Evolutionary conservation across 2,329 filamentous ascomycete species (phyloP).

Genomic region (Botrytis tulipae): DNA sequence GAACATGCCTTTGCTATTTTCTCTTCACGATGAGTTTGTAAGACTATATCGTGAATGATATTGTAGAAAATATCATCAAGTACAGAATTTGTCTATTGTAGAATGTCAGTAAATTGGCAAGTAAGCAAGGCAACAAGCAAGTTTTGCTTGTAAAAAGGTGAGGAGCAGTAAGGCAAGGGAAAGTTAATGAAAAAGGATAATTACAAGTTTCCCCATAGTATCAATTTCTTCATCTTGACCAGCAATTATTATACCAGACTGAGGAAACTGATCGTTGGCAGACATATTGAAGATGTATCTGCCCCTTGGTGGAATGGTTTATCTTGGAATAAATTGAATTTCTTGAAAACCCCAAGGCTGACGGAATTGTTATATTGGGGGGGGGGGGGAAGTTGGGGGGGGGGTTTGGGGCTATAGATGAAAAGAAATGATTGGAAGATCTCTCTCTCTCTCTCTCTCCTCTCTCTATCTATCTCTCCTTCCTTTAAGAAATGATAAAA

Average conservation of each 20-base stretch:
- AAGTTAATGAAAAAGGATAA: slow-evolving; percentile 30
- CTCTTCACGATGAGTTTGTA: slow-evolving; percentile 75
- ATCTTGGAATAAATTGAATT: not conserved
- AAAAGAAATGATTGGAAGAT: not conserved
- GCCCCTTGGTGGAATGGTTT: not conserved
- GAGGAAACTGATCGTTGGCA: slow-evolving; percentile 32
- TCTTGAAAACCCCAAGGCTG: not conserved
- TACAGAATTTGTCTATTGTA: slow-evolving; percentile 57
- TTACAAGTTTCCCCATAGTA: slow-evolving; percentile 59
- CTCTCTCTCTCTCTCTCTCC: not conserved
- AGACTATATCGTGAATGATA: slow-evolving; percentile 70
- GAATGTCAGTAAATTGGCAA: slow-evolving; percentile 25
- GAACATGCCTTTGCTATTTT: slow-evolving; percentile 69
- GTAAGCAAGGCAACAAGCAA: slow-evolving; percentile 20
- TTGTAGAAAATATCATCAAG: slow-evolving; percentile 76
- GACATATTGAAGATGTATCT: slow-evolving; percentile 29
- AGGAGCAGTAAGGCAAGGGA: slow-evolving; percentile 17
- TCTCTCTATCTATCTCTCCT: not conserved
- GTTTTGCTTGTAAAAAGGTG: not conserved
- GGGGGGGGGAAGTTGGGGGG: not conserved
- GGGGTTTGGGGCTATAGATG: not conserved
- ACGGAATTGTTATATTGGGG: not conserved
- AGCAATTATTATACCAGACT: slow-evolving; percentile 51
- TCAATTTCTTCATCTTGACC: slow-evolving; percentile 44
- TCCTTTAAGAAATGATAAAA: slow-evolving; percentile 7